Evolutionary conservation across 2,329 filamentous ascomycete species (phyloP), one percentile per base, ranked within the genome.

Genomic region (Blumeriella jaapii): DNA sequence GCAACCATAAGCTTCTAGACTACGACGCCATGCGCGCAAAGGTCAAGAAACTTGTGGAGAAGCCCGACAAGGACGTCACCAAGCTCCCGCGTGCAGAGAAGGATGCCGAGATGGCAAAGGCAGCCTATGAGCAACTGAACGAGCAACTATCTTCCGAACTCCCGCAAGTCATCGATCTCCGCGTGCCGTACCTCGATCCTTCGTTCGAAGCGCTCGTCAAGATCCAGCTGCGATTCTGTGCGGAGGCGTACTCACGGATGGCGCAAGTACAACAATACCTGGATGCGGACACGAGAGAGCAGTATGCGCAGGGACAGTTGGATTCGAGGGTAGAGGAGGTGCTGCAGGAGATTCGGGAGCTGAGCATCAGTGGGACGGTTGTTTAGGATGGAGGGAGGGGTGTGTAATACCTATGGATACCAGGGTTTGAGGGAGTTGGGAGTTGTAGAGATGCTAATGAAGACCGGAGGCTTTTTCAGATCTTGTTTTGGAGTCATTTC

Each of bases 241-340:
- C 93, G 6, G 91, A 98, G 63, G 91, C 91, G 2, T 98, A 98
- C 61, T 87, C 79, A 43, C 72, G 91, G 30, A 98, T 98, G 91
- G 91, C 93, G 16, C 93, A 98, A 65, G 93, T 98, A 38, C 91
- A 98, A 64, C 91, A 98, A 63, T 96, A 95, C 59, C 69, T 98
- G 19, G 91, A 96, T 57, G 82, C 89, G 18, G 86, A 94, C 55
- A 96, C 89, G 34, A 73, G 91, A 59, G 91, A 98, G 47, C 82
- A 95, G 61, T 98, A 98, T 60, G 91, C 91, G 1, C 78, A 86
- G 51, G 91, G 91, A 16, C 83, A 95, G 47, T 64, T 98, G 50
- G 91, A 98, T 58, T 81, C 78, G 41, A 68, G 85, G 47, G 91
- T 98, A 18, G 91, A 98, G 62, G 81, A 96, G 61, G 91, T 96